Conservation (phyloP, 768 basidiomycete genomes). For the Hygrophoropsis aurantiaca region DNA sequence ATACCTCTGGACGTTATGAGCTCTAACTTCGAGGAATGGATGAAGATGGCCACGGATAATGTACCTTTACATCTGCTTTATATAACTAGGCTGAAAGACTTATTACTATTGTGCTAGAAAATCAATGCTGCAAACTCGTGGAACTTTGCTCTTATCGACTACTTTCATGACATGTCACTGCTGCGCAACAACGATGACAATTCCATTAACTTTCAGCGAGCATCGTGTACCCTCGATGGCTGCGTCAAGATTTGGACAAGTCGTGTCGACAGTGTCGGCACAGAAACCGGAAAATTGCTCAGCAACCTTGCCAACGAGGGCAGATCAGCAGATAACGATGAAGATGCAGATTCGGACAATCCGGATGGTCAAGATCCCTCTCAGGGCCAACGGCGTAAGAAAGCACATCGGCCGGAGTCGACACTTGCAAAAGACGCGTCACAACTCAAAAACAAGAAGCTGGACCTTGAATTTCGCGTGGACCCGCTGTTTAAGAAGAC, state of each 20-base stretch:
- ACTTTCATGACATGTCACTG: constrained; percentile 97
- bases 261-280: constrained; percentile 94
- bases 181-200: constrained; percentile 91
- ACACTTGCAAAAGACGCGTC: constrained; percentile 87
- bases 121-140: constrained; percentile 97
- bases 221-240: constrained; percentile 94
- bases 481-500: constrained; percentile 98
- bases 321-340: constrained; percentile 54
- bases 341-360: constrained; percentile 55
- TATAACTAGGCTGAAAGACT: not conserved
- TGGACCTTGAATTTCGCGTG: constrained; percentile 93
- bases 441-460: constrained; percentile 85
- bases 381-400: constrained; percentile 59
- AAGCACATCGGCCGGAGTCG: constrained; percentile 67
- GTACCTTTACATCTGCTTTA: constrained; percentile 48
- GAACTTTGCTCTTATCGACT: constrained; percentile 97
- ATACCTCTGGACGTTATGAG: constrained; percentile 82
- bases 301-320: constrained; percentile 80
- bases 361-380: constrained; percentile 67
- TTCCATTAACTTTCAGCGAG: constrained; percentile 98
- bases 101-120: constrained; percentile 61
- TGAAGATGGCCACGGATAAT: constrained; percentile 99
- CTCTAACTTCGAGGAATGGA: constrained; percentile 98
- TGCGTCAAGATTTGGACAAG: constrained; percentile 99
- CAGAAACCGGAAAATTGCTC: constrained; percentile 93